A percentile compares a stretch with the other conserved stretches of the same genome.
Evolutionary conservation across 2,329 filamentous ascomycete genomes (phyloP).

Genomic region (Curvularia lunata): DNA sequence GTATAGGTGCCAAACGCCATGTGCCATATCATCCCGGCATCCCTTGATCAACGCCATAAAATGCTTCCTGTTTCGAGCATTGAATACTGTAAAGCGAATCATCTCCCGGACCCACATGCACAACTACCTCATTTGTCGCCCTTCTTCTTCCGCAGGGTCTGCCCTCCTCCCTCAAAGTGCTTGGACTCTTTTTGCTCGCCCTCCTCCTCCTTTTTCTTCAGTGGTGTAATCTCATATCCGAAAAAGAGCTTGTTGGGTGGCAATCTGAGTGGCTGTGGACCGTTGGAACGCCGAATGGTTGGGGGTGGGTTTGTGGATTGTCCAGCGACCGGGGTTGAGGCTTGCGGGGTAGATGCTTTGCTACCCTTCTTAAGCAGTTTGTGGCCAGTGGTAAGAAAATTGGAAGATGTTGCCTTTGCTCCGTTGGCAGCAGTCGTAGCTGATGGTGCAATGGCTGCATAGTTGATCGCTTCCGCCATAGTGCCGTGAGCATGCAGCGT

Average conservation of each 20-base stretch:
- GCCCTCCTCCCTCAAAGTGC: conserved; percentile 79
- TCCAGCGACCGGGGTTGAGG: conserved; percentile 67
- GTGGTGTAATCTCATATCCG: conserved; percentile 88
- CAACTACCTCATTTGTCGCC: conserved; percentile 43
- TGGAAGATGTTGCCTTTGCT: conserved; percentile 70
- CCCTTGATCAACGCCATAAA: conserved; percentile 32
- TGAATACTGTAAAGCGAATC: neutral
- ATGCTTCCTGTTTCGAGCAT: conserved; percentile 21
- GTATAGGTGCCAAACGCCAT: conserved; percentile 28
- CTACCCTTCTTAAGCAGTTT: conserved; percentile 83
- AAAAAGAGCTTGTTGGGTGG: conserved; percentile 94
- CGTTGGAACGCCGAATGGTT: conserved; percentile 66
- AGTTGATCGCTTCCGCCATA: conserved; percentile 99
- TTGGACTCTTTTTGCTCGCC: conserved; percentile 69
- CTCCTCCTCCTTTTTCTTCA: conserved; percentile 74
- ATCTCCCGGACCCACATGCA: neutral
- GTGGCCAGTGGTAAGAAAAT: conserved; percentile 82
- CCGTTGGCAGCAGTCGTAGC: conserved; percentile 69
- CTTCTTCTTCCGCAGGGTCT: conserved; percentile 82
- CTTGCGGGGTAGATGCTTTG: conserved; percentile 71
- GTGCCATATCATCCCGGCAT: conserved; percentile 18
- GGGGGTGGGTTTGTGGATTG: conserved; percentile 52
- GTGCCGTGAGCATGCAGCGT: conserved; percentile 82
- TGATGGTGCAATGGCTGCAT: conserved; percentile 83
- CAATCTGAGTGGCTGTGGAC: conserved; percentile 83